Conservation (phyloP, 2,329 filamentous ascomycete species). For the Neonectria neomacrospora region DNA sequence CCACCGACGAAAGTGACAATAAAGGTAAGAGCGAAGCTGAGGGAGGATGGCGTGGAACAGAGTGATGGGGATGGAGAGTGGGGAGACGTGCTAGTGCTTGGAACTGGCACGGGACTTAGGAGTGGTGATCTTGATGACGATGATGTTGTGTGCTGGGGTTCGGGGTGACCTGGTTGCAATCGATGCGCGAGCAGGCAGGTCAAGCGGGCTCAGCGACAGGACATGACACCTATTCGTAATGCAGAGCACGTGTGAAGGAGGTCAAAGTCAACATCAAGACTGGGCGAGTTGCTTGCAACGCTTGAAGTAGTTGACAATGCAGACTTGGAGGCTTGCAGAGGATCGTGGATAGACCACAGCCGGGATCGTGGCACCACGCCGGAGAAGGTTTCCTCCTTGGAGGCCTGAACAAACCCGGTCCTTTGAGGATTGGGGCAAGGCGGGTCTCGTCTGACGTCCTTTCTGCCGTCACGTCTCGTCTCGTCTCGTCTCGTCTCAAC, state of each 20-base stretch:
- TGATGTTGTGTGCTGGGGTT: slow-evolving; percentile 2
- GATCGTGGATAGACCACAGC: slow-evolving; percentile 14
- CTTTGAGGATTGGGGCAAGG: slow-evolving; percentile 2
- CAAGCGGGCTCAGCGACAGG: too few relatives aligned
- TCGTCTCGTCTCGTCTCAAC: slow-evolving; percentile 10
- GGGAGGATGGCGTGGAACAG: neutral
- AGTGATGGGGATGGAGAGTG: neutral
- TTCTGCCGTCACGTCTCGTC: neutral
- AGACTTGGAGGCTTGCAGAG: slow-evolving; percentile 4
- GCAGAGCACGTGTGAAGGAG: neutral
- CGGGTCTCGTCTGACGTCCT: neutral
- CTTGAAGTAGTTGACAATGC: neutral
- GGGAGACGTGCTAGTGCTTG: slow-evolving; percentile 9
- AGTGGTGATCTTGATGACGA: slow-evolving; percentile 1
- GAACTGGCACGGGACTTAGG: neutral
- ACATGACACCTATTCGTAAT: too few relatives aligned
- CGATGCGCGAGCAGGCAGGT: neutral
- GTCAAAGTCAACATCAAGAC: neutral
- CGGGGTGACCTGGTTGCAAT: neutral
- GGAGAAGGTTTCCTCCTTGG: neutral
- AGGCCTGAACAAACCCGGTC: neutral
- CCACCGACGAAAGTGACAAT: neutral
- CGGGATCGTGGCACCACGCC: slow-evolving; percentile 22
- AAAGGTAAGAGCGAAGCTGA: neutral
- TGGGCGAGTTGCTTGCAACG: neutral